Evolutionary conservation across 225 moss, liverwort and hornwort genomes (phyloP), one percentile per base, ranked within the genome.

Genomic region (Thuidium tamariscinum): DNA sequence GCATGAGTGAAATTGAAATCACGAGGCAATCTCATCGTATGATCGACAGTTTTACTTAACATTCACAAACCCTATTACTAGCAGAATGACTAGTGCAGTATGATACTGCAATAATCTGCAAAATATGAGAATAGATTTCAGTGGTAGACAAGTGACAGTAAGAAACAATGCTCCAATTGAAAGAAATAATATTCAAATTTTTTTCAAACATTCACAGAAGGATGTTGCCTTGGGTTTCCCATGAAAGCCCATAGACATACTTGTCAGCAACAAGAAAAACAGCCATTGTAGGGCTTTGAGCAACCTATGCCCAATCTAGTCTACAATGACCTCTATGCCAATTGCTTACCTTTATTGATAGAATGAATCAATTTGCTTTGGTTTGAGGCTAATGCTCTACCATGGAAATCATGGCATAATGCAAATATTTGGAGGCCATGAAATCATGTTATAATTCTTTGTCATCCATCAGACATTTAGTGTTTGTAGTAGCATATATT

Each of bases 161-260:
- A 67, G 12, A 67, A 67, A 67, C 67, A 37, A 37, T 4, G 4
- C 12, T 37, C 37, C 22, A 13, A 67, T 67, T 67, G 22, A 7
- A 37, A 44, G n/a, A 44, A 44, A 3, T 44, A 44, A 44, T 44
- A 44, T 44, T 44, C 44, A 44, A 6, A 44, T 44, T 44, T 44
- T n/a, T n/a, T n/a, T n/a, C n/a, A 44, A 16, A 52, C 13, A 39
- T 23, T 39, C 9, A 5, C 2, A 70, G 9, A 70, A 25, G 14
- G 13, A 1, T 68, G 8, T 0, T 23, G 4, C 13, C 7, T 37
- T 66, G 3, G 21, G 12, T 2, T 21, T 36, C 4, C 12, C 0
- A 3, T 21, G 21, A 22, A 36, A 21, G 21, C 6, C 3, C 0
- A 0, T 20, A 66, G 12, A 66, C 12, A 36, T 66, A 12, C 7